These are phyloP conservation scores for Coprinopsis strossmayeri DNA, from an alignment of 768 basidiomycete genomes.

Conservation along the genomic window DNA sequence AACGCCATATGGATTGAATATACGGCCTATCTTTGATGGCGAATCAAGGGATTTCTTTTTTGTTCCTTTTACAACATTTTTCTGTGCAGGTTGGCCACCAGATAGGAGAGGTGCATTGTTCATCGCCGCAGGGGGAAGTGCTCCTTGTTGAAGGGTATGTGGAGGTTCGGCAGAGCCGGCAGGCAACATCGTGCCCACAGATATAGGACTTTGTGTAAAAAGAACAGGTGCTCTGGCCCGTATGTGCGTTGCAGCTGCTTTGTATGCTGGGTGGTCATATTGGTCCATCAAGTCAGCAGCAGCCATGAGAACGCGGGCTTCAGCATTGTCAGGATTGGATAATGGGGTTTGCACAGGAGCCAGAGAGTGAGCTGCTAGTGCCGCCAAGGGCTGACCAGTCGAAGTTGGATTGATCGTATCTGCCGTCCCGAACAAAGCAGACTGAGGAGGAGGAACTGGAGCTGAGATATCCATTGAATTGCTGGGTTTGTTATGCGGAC, in stretches of 20 bases:
- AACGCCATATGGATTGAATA: conserved; percentile 24
- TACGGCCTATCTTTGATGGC: background rate
- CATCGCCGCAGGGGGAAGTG: no score
- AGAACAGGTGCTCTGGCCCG: conserved; percentile 1
- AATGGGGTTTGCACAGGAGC: background rate
- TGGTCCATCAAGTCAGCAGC: background rate
- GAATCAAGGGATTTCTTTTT: no score
- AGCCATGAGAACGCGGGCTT: background rate
- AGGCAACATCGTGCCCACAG: no score
- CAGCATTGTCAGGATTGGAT: background rate
- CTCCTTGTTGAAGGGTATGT: no score
- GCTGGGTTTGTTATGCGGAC: background rate
- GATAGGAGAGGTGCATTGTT: no score
- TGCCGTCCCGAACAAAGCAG: background rate
- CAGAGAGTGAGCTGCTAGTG: background rate
- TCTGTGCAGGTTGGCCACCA: no score
- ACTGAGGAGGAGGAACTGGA: conserved; percentile 6
- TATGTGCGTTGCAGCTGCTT: background rate
- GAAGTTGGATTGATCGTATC: no score
- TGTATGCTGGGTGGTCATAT: background rate
- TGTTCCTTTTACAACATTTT: no score
- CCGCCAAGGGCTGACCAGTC: no score
- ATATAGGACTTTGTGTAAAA: no score
- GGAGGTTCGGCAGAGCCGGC: no score
- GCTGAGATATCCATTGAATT: conserved; percentile 5